phyloP scores from a whole-genome alignment of 148 eudicot genomes.

The Euryodendron excelsum region DNA sequence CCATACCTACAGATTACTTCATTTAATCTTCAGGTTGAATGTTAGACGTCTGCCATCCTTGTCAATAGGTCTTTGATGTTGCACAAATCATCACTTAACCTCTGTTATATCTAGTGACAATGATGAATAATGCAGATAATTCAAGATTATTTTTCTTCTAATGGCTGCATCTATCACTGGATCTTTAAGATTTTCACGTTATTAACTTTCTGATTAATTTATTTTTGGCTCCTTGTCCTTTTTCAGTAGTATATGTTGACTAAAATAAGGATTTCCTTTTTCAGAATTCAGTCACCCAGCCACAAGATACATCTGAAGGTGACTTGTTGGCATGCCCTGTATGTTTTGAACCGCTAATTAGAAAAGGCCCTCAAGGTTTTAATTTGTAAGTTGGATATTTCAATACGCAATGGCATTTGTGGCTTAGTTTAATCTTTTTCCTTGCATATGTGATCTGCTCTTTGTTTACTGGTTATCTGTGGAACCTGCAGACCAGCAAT shows the following conservation, averaged over 20 bases:
- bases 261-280: background rate
- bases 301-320: conserved; percentile 27
- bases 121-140: conserved; percentile 13
- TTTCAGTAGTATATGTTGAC: background rate
- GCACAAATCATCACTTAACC: background rate
- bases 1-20: background rate
- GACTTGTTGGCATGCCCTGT: conserved; percentile 82
- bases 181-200: background rate
- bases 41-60: background rate
- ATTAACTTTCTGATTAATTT: background rate
- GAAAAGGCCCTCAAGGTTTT: conserved; percentile 82
- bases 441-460: background rate
- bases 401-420: background rate
- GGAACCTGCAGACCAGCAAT: conserved; percentile 69
- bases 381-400: conserved; percentile 66
- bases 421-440: background rate
- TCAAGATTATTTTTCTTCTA: conserved; percentile 8
- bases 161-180: too few species aligned
- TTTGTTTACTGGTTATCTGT: conserved; percentile 19
- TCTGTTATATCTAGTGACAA: too few species aligned
- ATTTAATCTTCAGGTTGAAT: background rate
- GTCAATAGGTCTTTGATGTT: background rate
- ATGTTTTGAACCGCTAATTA: conserved; percentile 68
- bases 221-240: background rate
- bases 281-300: conserved; percentile 42